Evolutionary conservation across 2,329 filamentous ascomycete species (phyloP), one percentile per base, ranked within the genome.

Genomic region (Harringtonia aguacate): DNA sequence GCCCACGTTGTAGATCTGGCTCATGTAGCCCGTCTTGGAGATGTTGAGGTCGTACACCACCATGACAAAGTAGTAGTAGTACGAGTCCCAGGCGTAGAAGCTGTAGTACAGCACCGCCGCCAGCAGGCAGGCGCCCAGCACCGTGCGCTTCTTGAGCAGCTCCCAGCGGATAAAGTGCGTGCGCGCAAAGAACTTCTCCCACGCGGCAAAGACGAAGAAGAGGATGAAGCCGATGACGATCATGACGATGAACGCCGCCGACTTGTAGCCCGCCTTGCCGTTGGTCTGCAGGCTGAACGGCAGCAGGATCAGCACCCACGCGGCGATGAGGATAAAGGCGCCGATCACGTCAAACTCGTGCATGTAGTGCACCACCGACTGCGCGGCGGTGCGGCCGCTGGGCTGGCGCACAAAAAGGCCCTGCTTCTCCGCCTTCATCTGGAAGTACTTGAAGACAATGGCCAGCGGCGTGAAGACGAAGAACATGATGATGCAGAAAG

Each of bases 301-400:
- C 8, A 88, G 70, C n/a, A 87, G 64, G 55, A 87, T 77, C 12
- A 85, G 61, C 1, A 73, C 67, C 51, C 83, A 72, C 2, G 79
- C 81, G 2, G 62, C 65, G 10, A 73, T 69, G 47, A 84, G 67
- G 3, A 85, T 62, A 15, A 84, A 44, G 21, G 82, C 65, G 15
- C 82, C 81, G 17, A 77, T 44, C 2, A 77, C 64, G 55, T 86
- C 82, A 48, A 85, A 80, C 51, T 84, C 73, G 38, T 73, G 62
- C 15, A 68, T 55, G 57, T 82, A 82, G 55, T 75, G 62, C 34
- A 61, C 54, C 24, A 77, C 44, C 2, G 68, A 72, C 53, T 79
- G 63, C 7, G 55, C 20, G 1, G 59, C 18, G 2, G 65, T 73
- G 21, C 78, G 65, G 4, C 67, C 66, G 51, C 65, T 59, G 3